phyloP scores from a whole-genome alignment of 2,329 filamentous ascomycete genomes.

The Beauveria sp. region DNA sequence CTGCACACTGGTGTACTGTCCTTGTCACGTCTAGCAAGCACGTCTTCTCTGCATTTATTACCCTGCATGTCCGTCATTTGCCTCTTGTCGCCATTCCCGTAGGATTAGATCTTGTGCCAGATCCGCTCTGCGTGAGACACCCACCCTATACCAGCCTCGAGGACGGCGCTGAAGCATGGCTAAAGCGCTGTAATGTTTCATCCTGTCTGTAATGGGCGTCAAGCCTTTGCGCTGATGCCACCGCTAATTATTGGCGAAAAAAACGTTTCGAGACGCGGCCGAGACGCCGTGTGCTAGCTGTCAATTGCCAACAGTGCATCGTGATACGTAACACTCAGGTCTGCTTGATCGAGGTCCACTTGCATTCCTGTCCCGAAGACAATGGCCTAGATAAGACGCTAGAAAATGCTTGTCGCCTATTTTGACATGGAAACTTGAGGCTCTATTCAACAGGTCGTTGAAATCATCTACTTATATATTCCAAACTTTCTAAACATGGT shows the following conservation, averaged over 20 bases:
- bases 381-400: not conserved
- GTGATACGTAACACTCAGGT: too few species aligned
- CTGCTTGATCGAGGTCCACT: not conserved
- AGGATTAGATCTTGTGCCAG: not conserved
- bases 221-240: not conserved
- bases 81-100: not conserved
- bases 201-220: not conserved
- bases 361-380: not conserved
- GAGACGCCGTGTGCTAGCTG: not conserved
- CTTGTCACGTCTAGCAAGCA: not conserved
- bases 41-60: not conserved
- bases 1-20: too few species aligned
- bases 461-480: not conserved
- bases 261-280: not conserved
- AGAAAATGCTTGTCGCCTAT: not conserved
- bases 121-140: not conserved
- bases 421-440: not conserved
- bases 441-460: not conserved
- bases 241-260: not conserved
- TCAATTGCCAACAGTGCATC: not conserved
- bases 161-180: not conserved
- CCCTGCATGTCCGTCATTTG: not conserved
- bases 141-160: not conserved
- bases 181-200: slow-evolving; percentile 2
- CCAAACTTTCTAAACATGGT: not conserved